Conservation (phyloP, 2,329 filamentous ascomycete genomes). For the Cadophora gregata region DNA sequence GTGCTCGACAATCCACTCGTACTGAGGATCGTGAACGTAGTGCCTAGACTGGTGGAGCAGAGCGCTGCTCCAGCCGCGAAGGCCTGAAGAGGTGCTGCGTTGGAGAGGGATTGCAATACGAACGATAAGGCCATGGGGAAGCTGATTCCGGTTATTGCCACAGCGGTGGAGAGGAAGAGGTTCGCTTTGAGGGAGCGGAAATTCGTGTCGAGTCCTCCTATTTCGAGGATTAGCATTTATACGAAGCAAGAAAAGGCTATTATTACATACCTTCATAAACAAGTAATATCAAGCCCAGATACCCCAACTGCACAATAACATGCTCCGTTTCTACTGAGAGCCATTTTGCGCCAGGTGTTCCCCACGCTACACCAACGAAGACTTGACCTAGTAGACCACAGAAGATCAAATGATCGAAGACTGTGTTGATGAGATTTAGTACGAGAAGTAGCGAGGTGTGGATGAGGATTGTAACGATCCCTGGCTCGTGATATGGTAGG, state of each 20-base stretch:
- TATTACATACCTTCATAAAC: constrained; percentile 62
- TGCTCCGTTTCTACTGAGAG: constrained; percentile 58
- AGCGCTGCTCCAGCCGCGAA: constrained; percentile 77
- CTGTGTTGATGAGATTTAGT: constrained; percentile 62
- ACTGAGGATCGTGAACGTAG: constrained; percentile 67
- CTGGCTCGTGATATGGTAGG: constrained; percentile 65
- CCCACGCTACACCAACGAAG: constrained; percentile 15
- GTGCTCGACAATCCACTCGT: constrained; percentile 63
- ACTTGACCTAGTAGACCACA: constrained; percentile 14
- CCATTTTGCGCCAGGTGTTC: constrained; percentile 45
- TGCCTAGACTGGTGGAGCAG: constrained; percentile 77
- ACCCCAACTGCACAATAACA: constrained; percentile 68
- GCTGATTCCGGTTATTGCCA: constrained; percentile 70
- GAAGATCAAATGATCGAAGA: constrained; percentile 31
- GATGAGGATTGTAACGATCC: constrained; percentile 62
- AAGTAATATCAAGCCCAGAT: constrained; percentile 71
- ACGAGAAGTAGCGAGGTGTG: constrained; percentile 65
- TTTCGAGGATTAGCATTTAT: background rate
- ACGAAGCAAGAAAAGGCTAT: no score
- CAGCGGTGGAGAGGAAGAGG: constrained; percentile 60
- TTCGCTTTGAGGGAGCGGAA: constrained; percentile 58
- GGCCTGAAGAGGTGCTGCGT: constrained; percentile 46
- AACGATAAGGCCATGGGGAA: constrained; percentile 72
- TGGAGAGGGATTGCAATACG: constrained; percentile 36
- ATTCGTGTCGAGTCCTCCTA: constrained; percentile 41